Evolutionary conservation across 345 rosid genomes (phyloP), one percentile per base, ranked within the genome.

Genomic region (Balakata baccata): DNA sequence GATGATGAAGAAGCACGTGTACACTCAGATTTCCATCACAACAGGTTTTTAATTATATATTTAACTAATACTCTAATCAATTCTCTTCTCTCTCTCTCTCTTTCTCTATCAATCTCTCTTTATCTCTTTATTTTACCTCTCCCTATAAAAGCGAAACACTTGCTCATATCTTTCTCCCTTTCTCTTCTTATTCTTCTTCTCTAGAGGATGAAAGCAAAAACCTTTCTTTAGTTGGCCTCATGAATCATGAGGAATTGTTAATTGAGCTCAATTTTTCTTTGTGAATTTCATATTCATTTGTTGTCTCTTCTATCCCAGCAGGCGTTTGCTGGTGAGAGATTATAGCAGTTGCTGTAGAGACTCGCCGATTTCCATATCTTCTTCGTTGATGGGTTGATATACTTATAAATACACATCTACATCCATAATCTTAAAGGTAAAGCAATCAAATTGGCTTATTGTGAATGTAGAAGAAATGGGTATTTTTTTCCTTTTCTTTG

Each of bases 1-100:
- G 95, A 88, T 88, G 79, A 82, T 83, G 88, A 83, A 84, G 88
- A 83, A 84, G 84, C 97, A 90, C 93, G 91, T 90, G 96, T 82
- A 80, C 84, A 83, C 74, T 85, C 85, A 69, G 86, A 81, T 89
- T 85, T 79, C 86, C 87, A 82, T 85, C 88, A 79, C 83, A 86
- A 80, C 86, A 87, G 91, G 92, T 88, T 86, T 83, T 78, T 73
- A 75, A 81, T 29, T 29, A 29, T 78, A 59, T 72, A 73, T 84
- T 1, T 11, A 70, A 81, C 75, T 76, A 74, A 60, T 79, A 83
- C 86, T 83, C 81, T 85, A 85, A 79, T 87, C 85, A 82, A 83
- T 74, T 82, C 68, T 69, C 70, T 74, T 58, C 70, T 76, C 78
- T 75, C 75, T 45, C 14, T 59, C 49, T 77, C 43, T 74, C 74